Evolutionary conservation across 306 rosid genomes (phyloP).

Genomic region (Lathyrus tuberosus): DNA sequence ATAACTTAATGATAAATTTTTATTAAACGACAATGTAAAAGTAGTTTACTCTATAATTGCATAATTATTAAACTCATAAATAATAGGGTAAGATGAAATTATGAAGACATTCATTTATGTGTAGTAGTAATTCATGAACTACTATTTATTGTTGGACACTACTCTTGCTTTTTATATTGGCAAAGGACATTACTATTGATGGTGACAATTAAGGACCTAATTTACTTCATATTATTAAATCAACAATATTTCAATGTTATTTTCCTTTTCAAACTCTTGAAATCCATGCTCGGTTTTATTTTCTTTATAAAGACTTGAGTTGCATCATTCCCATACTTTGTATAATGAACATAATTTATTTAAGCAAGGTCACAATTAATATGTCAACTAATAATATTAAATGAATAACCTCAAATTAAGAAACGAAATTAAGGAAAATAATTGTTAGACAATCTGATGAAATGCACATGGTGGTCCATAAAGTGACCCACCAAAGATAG

Average conservation of each 20-base stretch:
- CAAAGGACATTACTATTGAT: not conserved
- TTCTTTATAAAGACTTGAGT: not conserved
- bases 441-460: slow-evolving; percentile 13
- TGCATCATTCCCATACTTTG: not conserved
- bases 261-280: slow-evolving; percentile 2
- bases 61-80: no score
- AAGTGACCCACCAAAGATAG: slow-evolving; percentile 40
- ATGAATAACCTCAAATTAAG: not conserved
- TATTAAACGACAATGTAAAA: no score
- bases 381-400: not conserved
- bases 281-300: not conserved
- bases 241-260: not conserved
- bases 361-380: not conserved
- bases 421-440: not conserved
- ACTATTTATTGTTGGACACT: not conserved
- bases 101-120: not conserved
- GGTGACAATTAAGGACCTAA: not conserved
- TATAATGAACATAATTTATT: not conserved
- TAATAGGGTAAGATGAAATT: not conserved
- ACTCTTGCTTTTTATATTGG: not conserved
- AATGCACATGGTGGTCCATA: slow-evolving; percentile 21
- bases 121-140: not conserved
- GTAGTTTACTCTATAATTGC: no score
- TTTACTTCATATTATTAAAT: not conserved
- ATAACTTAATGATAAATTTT: no score